A percentile compares a stretch with the other conserved stretches of the same genome.
phyloP scores from a whole-genome alignment of 129 eudicot species.

The Sambucus nigra region DNA sequence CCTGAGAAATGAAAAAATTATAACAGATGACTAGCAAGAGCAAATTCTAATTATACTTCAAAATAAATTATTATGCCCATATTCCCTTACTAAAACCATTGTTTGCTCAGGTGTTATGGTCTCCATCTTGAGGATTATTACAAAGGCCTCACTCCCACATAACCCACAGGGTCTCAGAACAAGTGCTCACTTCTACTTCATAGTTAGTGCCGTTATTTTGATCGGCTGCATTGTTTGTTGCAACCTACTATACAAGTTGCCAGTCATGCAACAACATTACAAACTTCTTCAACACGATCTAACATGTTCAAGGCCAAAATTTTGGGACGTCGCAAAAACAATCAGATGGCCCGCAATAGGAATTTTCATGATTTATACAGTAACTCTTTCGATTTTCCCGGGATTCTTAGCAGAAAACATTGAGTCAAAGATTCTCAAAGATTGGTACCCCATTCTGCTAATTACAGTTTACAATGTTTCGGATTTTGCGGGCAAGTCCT shows the following conservation, averaged over 20 bases:
- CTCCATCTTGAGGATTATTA: constrained; percentile 53
- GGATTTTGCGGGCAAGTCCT: constrained; percentile 61
- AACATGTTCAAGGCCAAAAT: constrained; percentile 30
- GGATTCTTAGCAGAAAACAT: constrained; percentile 69
- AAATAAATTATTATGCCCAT: no score
- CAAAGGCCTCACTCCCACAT: constrained; percentile 72
- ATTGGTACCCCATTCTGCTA: constrained; percentile 75
- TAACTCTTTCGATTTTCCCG: constrained; percentile 75
- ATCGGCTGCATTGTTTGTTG: constrained; percentile 48
- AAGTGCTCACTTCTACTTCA: constrained; percentile 69
- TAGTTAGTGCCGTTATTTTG: constrained; percentile 43
- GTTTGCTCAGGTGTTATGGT: constrained; percentile 48
- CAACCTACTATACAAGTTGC: constrained; percentile 49
- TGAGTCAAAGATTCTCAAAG: constrained; percentile 41
- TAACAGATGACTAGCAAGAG: no score
- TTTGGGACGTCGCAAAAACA: constrained; percentile 36
- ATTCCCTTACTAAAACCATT: no score
- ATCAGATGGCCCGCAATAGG: constrained; percentile 65
- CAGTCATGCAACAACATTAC: constrained; percentile 61
- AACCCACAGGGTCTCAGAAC: constrained; percentile 65
- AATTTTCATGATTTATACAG: constrained; percentile 47
- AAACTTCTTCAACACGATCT: constrained; percentile 20
- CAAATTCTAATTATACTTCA: no score
- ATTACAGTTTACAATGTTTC: constrained; percentile 50
- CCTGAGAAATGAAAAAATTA: no score